Evolutionary conservation across 805 yeast species (phyloP), one percentile per base, ranked within the genome.

Genomic region (Metschnikowia colocasiae): DNA sequence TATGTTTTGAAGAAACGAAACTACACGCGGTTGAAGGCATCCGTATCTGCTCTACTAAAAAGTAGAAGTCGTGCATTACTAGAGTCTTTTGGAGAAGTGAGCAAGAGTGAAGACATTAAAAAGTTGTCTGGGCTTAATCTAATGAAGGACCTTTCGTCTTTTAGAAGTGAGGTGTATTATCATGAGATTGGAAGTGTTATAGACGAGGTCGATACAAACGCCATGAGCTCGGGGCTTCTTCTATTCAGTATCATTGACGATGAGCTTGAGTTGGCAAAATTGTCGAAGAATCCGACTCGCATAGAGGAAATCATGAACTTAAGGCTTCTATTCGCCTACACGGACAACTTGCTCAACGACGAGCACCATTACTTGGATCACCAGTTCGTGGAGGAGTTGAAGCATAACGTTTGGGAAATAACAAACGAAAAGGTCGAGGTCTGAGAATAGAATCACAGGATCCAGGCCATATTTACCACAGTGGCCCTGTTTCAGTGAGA

Each of bases 271-370:
- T 61, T 83, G 23, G 63, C 63, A 23, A 59, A 59, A 2, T 62
- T 77, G 56, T 79, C 80, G 1, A 48, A 49, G 3, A 53, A 56
- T 1, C 83, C 85, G 0, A 44, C 50, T 10, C 59, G 63, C 1
- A 53, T 71, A 3, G 83, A 82, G 40, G 87, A 83, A 46, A 62
- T 85, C 45, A 80, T 87, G 83, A 83, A 81, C 54, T 62, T 85
- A 48, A 76, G 77, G 49, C 60, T 85, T 42, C 62, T 85, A 7
- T 82, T 85, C 64, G 77, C 82, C 13, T 85, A 72, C 64, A 73
- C 79, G 34, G 87, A 84, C 46, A 63, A 67, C 41, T 52, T 65
- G 20, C 48, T 70, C 32, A 56, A 56, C 12, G 67, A 64, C 27
- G 71, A 71, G 4, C 58, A 75, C 54, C 69, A 68, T 48, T 81